Evolutionary conservation across 2,329 filamentous ascomycete genomes (phyloP).

Genomic region (Curvularia sp.): DNA sequence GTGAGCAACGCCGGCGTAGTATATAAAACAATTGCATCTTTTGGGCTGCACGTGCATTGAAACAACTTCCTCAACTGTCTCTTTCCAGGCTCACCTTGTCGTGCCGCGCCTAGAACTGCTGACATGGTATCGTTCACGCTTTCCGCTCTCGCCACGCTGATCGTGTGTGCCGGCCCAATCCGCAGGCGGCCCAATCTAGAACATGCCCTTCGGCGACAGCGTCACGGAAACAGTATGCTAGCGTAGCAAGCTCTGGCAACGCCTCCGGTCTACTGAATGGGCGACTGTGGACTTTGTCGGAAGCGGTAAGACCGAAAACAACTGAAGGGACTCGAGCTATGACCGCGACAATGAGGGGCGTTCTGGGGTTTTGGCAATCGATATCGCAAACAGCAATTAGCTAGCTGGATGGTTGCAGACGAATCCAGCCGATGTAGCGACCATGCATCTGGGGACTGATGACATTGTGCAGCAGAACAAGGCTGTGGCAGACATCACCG

Average conservation of each 20-base stretch:
- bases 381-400: slow-evolving; percentile 55
- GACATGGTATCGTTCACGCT: slow-evolving; percentile 33
- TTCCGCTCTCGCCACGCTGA: slow-evolving; percentile 23
- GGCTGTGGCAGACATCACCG: slow-evolving; percentile 49
- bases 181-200: slow-evolving; percentile 31
- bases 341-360: slow-evolving; percentile 57
- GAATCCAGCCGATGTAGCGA: slow-evolving; percentile 56
- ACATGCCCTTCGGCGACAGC: slow-evolving; percentile 57
- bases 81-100: not conserved
- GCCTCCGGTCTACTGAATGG: slow-evolving; percentile 52
- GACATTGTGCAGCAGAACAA: slow-evolving; percentile 52
- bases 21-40: not conserved
- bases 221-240: slow-evolving; percentile 58
- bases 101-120: not conserved
- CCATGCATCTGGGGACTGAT: slow-evolving; percentile 58
- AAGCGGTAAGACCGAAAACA: slow-evolving; percentile 40
- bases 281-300: slow-evolving; percentile 52
- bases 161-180: slow-evolving; percentile 23
- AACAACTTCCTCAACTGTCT: not conserved
- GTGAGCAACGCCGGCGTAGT: not conserved
- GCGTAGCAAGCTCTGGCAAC: slow-evolving; percentile 54
- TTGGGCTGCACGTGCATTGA: not conserved
- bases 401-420: slow-evolving; percentile 54
- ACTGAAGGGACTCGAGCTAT: slow-evolving; percentile 51
- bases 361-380: slow-evolving; percentile 54